Evolutionary conservation across 495 filamentous ascomycete species (phyloP).

Genomic region (Aspergillus nanangensis): DNA sequence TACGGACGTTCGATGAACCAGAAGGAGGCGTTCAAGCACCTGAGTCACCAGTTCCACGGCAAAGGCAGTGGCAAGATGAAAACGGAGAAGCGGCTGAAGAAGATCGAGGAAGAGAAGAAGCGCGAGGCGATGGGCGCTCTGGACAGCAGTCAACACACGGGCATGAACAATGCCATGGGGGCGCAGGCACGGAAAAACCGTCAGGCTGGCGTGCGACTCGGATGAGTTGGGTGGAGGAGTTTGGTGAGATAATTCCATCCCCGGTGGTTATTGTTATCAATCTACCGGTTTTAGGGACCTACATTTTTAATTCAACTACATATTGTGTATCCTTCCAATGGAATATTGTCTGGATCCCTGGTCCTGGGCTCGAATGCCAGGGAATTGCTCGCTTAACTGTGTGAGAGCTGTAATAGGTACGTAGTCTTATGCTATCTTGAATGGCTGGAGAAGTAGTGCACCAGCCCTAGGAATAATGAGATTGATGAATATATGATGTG

Average conservation of each 20-base stretch:
- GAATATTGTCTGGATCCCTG: too few species aligned
- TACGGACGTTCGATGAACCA: constrained; percentile 77
- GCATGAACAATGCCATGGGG: constrained; percentile 76
- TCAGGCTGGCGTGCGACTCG: constrained; percentile 85
- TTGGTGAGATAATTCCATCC: background rate
- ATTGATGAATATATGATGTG: too few species aligned
- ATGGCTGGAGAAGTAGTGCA: too few species aligned
- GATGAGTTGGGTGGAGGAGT: constrained; percentile 31
- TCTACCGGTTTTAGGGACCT: constrained; percentile 4
- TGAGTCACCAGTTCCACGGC: constrained; percentile 96
- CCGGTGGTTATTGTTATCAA: background rate
- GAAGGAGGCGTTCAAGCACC: constrained; percentile 95
- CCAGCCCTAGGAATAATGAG: too few species aligned
- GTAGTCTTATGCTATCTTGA: too few species aligned
- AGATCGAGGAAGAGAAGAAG: constrained; percentile 93
- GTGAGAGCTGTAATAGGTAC: too few species aligned
- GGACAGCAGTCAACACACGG: constrained; percentile 75
- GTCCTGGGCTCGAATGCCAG: too few species aligned
- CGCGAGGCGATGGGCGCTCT: constrained; percentile 74
- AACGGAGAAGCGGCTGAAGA: constrained; percentile 94
- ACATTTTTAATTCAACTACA: too few species aligned
- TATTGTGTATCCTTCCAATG: too few species aligned
- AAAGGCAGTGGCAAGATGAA: constrained; percentile 97
- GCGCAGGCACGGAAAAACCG: constrained; percentile 72
- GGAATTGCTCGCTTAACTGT: too few species aligned